Evolutionary conservation across 768 basidiomycete genomes (phyloP), one percentile per base, ranked within the genome.

Genomic region (Naganishia friedmannii): DNA sequence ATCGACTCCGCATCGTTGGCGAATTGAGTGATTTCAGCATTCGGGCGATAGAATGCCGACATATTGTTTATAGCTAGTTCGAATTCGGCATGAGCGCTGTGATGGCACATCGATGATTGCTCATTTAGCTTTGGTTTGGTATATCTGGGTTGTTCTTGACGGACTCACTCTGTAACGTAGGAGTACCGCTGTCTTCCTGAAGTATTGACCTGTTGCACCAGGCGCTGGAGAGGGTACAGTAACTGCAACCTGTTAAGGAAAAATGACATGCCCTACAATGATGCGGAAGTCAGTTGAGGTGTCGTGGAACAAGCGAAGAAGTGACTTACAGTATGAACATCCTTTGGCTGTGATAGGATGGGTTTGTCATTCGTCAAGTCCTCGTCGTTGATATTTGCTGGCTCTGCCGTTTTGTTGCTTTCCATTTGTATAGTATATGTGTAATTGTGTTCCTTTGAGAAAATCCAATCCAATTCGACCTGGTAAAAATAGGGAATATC

Each of bases 391-490:
- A 70, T 34, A 28, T 70, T 70, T 13, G 69, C 69, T 23, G 69
- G 69, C 39, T 70, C 56, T 10, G 42, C 53, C 10, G 69, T 65
- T 31, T 55, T 66, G 23, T 66, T 63, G 45, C 60, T 60, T 21
- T 46, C 69, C 46, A 37, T 45, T 19, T 53, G 45, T 23, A 70
- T 51, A 9, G 39, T 65, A 26, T 60, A 53, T 10, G 54, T 65
- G 31, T 48, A 70, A 23, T 70, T 51, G 31, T 70, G 69, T 42
- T 70, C 69, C 51, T 53, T 42, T 12, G 48, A 60, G 32, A 70
- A 70, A 5, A 70, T 48, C 69, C 69, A 70, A 45, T 70, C 69
- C 23, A 65, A 48, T 32, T 70, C 69, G 48, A 70, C 58, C 69
- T 70, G 42, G 15, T 26, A 17, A 5, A n/a, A 10, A n/a, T 28